These are phyloP conservation scores for Fusarium foetens DNA, from an alignment of 2,329 filamentous ascomycete species.

Conservation along the genomic window DNA sequence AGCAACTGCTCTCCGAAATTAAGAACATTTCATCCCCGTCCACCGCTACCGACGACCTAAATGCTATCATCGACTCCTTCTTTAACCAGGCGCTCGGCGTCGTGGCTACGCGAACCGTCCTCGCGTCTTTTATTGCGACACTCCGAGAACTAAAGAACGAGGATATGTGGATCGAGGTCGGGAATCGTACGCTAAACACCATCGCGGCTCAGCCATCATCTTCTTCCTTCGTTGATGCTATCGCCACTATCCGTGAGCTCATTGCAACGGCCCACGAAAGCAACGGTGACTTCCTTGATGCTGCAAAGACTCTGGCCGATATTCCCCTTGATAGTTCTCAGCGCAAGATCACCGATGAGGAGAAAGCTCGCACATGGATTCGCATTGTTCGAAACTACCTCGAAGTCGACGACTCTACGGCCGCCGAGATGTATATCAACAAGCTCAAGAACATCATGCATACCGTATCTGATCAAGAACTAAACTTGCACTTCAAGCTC, in stretches of 20 bases:
- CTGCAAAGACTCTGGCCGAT: constrained; percentile 80
- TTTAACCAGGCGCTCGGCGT: constrained; percentile 77
- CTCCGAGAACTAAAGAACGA: constrained; percentile 70
- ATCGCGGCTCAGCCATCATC: constrained; percentile 70
- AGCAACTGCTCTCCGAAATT: constrained; percentile 57
- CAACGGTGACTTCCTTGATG: constrained; percentile 81
- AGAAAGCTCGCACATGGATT: constrained; percentile 88
- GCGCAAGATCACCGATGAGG: constrained; percentile 81
- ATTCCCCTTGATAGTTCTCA: constrained; percentile 92
- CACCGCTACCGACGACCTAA: constrained; percentile 65
- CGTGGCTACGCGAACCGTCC: constrained; percentile 77
- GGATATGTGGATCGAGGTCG: constrained; percentile 79
- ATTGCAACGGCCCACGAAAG: constrained; percentile 85
- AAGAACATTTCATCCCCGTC: constrained; percentile 53
- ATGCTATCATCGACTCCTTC: constrained; percentile 73
- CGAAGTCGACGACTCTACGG: constrained; percentile 89
- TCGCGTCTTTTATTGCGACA: constrained; percentile 71
- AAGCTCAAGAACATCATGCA: constrained; percentile 94
- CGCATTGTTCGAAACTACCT: constrained; percentile 94
- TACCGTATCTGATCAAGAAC: constrained; percentile 76
- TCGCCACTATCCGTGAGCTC: constrained; percentile 80
- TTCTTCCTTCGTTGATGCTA: constrained; percentile 85
- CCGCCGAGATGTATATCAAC: constrained; percentile 89
- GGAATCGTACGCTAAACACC: constrained; percentile 74
- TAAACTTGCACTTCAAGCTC: constrained; percentile 87